These are phyloP conservation scores for Nymphaea thermarum DNA, from an alignment of 164 flowering plant species.

Conservation along the genomic window DNA sequence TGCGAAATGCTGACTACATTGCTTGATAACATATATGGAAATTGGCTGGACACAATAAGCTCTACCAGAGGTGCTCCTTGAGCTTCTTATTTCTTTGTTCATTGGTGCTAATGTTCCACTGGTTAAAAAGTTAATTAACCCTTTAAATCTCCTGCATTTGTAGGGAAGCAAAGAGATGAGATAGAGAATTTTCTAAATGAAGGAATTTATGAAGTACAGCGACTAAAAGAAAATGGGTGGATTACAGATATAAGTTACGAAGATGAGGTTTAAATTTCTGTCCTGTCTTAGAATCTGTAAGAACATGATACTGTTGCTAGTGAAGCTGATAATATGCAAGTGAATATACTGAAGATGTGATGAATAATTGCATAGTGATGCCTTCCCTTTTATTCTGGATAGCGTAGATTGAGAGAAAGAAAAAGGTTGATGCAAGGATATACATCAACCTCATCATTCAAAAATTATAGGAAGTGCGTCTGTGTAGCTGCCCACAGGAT, in stretches of 20 bases:
- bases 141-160: background rate
- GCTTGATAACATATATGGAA: constrained; percentile 82
- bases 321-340: background rate
- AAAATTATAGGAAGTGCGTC: too few relatives aligned
- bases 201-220: constrained; percentile 71
- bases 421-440: too few relatives aligned
- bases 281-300: background rate
- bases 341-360: too few relatives aligned
- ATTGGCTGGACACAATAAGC: constrained; percentile 72
- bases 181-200: constrained; percentile 67
- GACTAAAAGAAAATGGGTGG: constrained; percentile 73
- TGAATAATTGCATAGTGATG: too few relatives aligned
- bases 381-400: too few relatives aligned
- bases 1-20: constrained; percentile 82
- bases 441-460: too few relatives aligned
- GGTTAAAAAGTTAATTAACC: background rate
- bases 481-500: too few relatives aligned
- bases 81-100: background rate
- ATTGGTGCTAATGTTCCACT: background rate
- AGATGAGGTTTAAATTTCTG: constrained; percentile 57
- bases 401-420: too few relatives aligned
- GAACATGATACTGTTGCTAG: background rate
- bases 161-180: constrained; percentile 77
- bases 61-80: constrained; percentile 37
- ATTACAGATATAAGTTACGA: constrained; percentile 67